Evolutionary conservation across 2,329 filamentous ascomycete species (phyloP).

Genomic region (Exophiala alcalophila): DNA sequence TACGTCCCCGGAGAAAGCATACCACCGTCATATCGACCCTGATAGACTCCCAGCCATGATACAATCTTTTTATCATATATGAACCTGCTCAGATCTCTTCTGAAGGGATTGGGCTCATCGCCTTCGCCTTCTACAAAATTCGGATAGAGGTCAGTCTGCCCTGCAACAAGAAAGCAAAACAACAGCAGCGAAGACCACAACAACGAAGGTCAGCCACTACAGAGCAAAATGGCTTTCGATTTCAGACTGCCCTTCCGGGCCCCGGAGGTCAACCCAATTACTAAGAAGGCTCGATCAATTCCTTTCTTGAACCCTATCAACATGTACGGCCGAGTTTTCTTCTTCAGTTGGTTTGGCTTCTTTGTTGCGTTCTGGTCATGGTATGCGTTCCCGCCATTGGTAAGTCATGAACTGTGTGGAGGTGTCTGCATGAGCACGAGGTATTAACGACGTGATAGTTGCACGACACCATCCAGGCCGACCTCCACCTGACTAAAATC

Average conservation of each 20-base stretch:
- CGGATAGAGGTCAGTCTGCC: no score
- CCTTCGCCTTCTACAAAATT: no score
- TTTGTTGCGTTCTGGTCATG: conserved; percentile 85
- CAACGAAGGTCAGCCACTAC: neutral
- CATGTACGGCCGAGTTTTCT: conserved; percentile 80
- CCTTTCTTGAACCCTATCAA: conserved; percentile 75
- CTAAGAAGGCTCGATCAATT: conserved; percentile 75
- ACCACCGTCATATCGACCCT: conserved; percentile 21
- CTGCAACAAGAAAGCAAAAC: neutral
- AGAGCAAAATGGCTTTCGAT: conserved; percentile 15
- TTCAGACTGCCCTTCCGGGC: conserved; percentile 35
- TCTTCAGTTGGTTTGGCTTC: conserved; percentile 85
- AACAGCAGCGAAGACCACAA: neutral
- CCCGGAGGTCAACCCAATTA: conserved; percentile 79
- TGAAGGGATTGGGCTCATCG: no score
- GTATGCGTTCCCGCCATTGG: conserved; percentile 85
- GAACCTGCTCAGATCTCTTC: conserved; percentile 2
- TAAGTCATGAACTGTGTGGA: conserved; percentile 43
- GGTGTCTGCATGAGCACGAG: conserved; percentile 7
- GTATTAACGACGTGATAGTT: conserved; percentile 46
- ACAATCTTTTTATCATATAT: conserved; percentile 5
- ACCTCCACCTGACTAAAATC: conserved; percentile 66
- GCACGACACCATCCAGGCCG: conserved; percentile 73
- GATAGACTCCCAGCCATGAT: neutral
- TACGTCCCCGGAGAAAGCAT: conserved; percentile 26